Percentiles rank a stretch among this genome's conserved stretches.
phyloP scores from a whole-genome alignment of 345 rosid species.

The Dovyalis caffra region DNA sequence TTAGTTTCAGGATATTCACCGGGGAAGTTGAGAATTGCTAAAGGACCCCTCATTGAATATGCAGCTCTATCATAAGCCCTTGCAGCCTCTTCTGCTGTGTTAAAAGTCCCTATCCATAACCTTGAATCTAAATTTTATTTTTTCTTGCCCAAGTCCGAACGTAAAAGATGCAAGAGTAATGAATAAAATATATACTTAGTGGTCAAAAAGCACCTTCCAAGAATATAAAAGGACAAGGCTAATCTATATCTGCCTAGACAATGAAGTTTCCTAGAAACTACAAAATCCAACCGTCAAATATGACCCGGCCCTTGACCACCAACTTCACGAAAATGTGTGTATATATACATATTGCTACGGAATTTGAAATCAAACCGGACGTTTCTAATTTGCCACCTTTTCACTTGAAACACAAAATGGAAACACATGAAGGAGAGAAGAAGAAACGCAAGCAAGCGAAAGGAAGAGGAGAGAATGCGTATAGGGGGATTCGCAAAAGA shows the following conservation, averaged over 20 bases:
- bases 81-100: conserved; percentile 74
- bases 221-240: not conserved
- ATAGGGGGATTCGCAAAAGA: conserved; percentile 66
- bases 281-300: conserved; percentile 25
- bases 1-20: conserved; percentile 36
- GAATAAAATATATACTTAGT: not conserved
- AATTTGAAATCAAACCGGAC: conserved; percentile 5
- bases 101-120: conserved; percentile 86
- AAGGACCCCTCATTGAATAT: conserved; percentile 58
- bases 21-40: conserved; percentile 78
- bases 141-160: conserved; percentile 7
- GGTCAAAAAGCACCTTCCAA: not conserved
- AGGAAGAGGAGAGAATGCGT: conserved; percentile 40
- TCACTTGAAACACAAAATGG: conserved; percentile 13
- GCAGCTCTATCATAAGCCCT: conserved; percentile 84
- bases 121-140: conserved; percentile 16
- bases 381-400: not conserved
- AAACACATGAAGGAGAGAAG: conserved; percentile 8
- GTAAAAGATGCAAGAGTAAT: not conserved
- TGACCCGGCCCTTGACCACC: conserved; percentile 16
- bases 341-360: not conserved
- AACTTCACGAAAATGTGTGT: too few relatives aligned
- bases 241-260: not conserved
- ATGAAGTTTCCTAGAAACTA: conserved; percentile 14
- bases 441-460: not conserved